Conservation (phyloP, 2,329 filamentous ascomycete species). For the Septoria petroselini region DNA sequence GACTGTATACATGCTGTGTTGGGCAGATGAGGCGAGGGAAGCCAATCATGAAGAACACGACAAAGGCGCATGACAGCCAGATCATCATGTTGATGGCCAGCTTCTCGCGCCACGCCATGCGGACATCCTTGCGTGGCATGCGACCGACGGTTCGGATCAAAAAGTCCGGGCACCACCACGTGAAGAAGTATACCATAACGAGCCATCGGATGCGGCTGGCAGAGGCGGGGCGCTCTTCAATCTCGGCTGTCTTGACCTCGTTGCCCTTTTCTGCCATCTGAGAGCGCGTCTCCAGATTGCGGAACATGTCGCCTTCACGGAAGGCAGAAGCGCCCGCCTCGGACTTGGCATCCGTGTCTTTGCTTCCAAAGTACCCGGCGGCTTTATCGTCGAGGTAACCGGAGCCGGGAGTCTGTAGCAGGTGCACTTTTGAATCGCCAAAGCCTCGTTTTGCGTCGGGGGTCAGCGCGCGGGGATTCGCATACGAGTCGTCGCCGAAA, state of each 20-base stretch:
- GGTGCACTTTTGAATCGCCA: constrained; percentile 56
- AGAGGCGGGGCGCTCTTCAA: constrained; percentile 78
- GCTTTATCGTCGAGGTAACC: constrained; percentile 71
- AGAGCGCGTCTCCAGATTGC: constrained; percentile 87
- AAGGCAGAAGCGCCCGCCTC: constrained; percentile 91
- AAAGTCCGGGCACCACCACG: constrained; percentile 85
- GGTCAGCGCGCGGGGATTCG: constrained; percentile 58
- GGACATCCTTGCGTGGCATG: constrained; percentile 89
- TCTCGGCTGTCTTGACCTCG: constrained; percentile 82
- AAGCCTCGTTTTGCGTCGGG: constrained; percentile 55
- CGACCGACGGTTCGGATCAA: constrained; percentile 70
- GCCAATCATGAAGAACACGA: constrained; percentile 83
- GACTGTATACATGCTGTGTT: constrained; percentile 81
- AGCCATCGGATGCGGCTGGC: constrained; percentile 87
- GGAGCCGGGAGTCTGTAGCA: constrained; percentile 53
- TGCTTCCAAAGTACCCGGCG: constrained; percentile 75
- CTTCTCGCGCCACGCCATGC: constrained; percentile 94
- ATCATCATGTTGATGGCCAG: constrained; percentile 97
- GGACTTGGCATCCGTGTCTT: constrained; percentile 79
- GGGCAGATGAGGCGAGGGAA: constrained; percentile 90
- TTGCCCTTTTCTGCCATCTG: constrained; percentile 95
- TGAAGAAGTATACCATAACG: constrained; percentile 75
- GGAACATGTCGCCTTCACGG: constrained; percentile 94
- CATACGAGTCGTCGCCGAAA: constrained; percentile 53
- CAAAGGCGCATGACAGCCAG: constrained; percentile 75